Evolutionary conservation across 805 yeast genomes (phyloP), one percentile per base, ranked within the genome.

Genomic region (Tetrapisispora nanseiensis): DNA sequence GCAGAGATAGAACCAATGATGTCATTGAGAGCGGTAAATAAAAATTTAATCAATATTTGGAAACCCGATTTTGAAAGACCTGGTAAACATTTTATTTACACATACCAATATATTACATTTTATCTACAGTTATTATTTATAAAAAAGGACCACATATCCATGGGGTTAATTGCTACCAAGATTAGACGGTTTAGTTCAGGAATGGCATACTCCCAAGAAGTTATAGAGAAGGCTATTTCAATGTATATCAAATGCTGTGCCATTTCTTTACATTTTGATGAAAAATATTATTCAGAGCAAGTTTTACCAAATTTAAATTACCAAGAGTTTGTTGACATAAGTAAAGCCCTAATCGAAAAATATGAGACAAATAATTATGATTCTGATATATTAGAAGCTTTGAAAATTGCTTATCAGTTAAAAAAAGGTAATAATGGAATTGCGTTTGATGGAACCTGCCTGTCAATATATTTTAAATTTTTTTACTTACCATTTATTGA

Each of bases 11-110:
- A 74, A 1, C 56, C 68, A 0, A 65, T 86, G 15, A 74, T 89
- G 40, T 71, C 83, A 7, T 59, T 86, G 38, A 84, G 79, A 50
- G 69, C 86, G 1, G 71, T 75, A 2, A 76, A 78, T 33, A 83
- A 86, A 54, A 76, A 81, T 10, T 70, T 92, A 30, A 76, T 89
- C 1, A 82, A 77, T 49, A 84, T 92, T 44, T 92, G 98, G 97
- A 86, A 86, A 51, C 95, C 97, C 0, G 95, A 87, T 37, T 61
- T 70, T 51, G 98, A 94, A 59, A 65, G 94, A 18, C 92, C 97
- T 0, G 99, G 99, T 0, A 86, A 84, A 51, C 96, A 90, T 61
- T 90, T 87, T 57, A 77, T 76, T 10, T 86, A 82, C 61, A 80
- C 82, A 26, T 72, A 69, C 48, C 76, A 78, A 41, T 90, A 92